A percentile compares a stretch with the other conserved stretches of the same genome.
These are phyloP conservation scores for Boletales sp. DNA, from an alignment of 768 basidiomycete genomes.

Conservation along the genomic window DNA sequence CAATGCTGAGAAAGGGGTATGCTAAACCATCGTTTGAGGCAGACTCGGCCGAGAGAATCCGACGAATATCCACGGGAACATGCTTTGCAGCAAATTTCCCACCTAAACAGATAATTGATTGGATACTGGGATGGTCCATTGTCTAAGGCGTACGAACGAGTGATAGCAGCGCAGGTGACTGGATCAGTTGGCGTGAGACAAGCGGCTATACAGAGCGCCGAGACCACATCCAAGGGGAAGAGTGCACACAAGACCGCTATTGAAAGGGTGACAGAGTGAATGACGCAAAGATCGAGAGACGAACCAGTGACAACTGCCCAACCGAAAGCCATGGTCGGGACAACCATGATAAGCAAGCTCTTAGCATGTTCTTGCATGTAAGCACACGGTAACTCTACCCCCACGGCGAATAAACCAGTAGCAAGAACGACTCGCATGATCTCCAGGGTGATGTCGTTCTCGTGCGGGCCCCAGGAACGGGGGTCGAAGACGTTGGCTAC, in stretches of 20 bases:
- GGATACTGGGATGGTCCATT: not conserved
- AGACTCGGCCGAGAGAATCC: slow-evolving; percentile 81
- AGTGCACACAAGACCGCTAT: slow-evolving; percentile 63
- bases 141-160: slow-evolving; percentile 40
- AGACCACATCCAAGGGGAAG: slow-evolving; percentile 74
- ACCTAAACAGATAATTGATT: slow-evolving; percentile 35
- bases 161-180: slow-evolving; percentile 82
- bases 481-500: slow-evolving; percentile 72
- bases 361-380: slow-evolving; percentile 82
- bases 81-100: slow-evolving; percentile 68
- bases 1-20: slow-evolving; percentile 85
- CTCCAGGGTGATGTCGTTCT: slow-evolving; percentile 74
- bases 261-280: not conserved
- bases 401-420: slow-evolving; percentile 90
- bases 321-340: slow-evolving; percentile 82
- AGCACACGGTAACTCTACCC: slow-evolving; percentile 83
- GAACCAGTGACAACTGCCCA: slow-evolving; percentile 75
- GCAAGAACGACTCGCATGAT: slow-evolving; percentile 87
- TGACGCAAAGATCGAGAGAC: slow-evolving; percentile 15
- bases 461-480: slow-evolving; percentile 57
- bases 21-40: slow-evolving; percentile 96
- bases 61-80: slow-evolving; percentile 73
- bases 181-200: slow-evolving; percentile 95
- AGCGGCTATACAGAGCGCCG: slow-evolving; percentile 82
- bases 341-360: slow-evolving; percentile 64